These are phyloP conservation scores for Fusarium nisikadoi DNA, from an alignment of 2,329 filamentous ascomycete species.

Conservation along the genomic window DNA sequence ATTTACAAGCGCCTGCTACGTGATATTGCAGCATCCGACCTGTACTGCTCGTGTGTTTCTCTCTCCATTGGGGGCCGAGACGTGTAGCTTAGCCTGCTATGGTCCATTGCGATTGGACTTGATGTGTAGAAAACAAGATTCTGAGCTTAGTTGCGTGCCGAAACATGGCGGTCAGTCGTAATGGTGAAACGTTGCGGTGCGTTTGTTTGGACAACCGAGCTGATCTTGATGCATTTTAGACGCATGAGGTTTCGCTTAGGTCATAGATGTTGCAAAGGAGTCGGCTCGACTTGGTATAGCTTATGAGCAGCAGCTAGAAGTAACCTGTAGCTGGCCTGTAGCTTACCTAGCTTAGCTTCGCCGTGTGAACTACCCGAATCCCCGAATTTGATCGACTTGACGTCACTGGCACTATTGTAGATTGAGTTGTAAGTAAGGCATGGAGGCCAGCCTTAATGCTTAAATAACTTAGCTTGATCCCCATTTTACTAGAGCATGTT, in stretches of 20 bases:
- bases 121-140: conserved; percentile 12
- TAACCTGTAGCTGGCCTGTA: background rate
- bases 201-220: background rate
- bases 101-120: background rate
- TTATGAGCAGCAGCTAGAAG: background rate
- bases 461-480: conserved; percentile 1
- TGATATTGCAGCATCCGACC: background rate
- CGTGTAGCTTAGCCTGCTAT: background rate
- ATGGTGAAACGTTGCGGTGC: background rate
- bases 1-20: background rate
- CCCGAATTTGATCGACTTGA: conserved; percentile 13
- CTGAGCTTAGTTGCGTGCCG: background rate
- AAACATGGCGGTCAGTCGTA: background rate
- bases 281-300: background rate
- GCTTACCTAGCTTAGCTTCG: background rate
- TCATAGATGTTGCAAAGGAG: background rate
- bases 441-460: background rate
- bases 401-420: conserved; percentile 23
- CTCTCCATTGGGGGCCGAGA: conserved; percentile 14
- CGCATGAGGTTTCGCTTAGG: background rate
- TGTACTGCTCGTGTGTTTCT: background rate
- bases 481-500: background rate
- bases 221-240: background rate
- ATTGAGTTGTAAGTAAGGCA: background rate
- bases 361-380: background rate